phyloP scores from a whole-genome alignment of 345 rosid genomes.

The Crucihimalaya himalaica region DNA sequence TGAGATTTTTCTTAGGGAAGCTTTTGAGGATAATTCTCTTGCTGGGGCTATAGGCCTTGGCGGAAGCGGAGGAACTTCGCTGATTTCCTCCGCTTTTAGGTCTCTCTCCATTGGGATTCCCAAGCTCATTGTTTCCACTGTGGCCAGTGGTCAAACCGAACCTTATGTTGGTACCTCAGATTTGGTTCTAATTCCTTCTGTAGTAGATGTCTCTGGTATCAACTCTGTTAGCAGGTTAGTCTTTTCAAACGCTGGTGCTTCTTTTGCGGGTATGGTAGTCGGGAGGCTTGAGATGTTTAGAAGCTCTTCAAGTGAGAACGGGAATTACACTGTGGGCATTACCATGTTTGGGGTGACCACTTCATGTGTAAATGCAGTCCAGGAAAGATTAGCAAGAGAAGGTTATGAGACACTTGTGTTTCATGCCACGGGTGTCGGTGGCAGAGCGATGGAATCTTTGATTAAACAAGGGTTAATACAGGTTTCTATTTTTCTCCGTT shows the following conservation, averaged over 20 bases:
- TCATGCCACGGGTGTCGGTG: slow-evolving; percentile 96
- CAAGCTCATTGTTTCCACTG: slow-evolving; percentile 84
- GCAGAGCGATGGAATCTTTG: slow-evolving; percentile 91
- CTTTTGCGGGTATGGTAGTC: slow-evolving; percentile 89
- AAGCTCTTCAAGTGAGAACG: slow-evolving; percentile 11
- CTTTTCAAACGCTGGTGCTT: slow-evolving; percentile 82
- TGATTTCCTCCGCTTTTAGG: slow-evolving; percentile 68
- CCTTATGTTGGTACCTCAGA: slow-evolving; percentile 87
- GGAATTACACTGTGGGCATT: slow-evolving; percentile 64
- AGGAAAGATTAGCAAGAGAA: slow-evolving; percentile 59
- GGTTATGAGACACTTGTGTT: slow-evolving; percentile 88
- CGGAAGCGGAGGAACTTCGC: slow-evolving; percentile 91
- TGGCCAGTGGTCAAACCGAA: slow-evolving; percentile 83
- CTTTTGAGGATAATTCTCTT: slow-evolving; percentile 44
- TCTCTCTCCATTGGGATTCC: slow-evolving; percentile 79
- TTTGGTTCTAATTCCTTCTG: slow-evolving; percentile 74
- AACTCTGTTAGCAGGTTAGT: slow-evolving; percentile 82
- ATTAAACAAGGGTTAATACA: slow-evolving; percentile 78
- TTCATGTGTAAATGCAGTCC: slow-evolving; percentile 71
- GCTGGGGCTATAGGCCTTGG: slow-evolving; percentile 83
- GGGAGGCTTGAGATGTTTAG: slow-evolving; percentile 48
- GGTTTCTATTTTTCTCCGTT: slow-evolving; percentile 43
- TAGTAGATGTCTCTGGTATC: slow-evolving; percentile 90
- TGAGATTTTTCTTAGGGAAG: slow-evolving; percentile 50
- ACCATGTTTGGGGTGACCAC: slow-evolving; percentile 99